A percentile compares a stretch with the other conserved stretches of the same genome.
These are phyloP conservation scores for Dillenia suffruticosa DNA, from an alignment of 164 flowering plant genomes.

Conservation along the genomic window DNA sequence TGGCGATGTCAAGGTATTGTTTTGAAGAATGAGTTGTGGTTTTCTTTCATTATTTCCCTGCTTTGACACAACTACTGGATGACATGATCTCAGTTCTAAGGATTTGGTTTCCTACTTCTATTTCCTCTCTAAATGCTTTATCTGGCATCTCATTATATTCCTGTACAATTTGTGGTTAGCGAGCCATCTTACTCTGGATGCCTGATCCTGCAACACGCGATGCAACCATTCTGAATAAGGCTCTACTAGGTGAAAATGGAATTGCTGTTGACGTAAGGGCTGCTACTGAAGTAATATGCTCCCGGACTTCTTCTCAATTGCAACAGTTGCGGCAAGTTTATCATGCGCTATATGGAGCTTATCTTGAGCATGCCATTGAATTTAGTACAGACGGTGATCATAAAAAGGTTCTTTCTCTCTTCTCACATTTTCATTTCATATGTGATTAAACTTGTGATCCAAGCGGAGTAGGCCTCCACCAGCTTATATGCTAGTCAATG, in stretches of 20 bases:
- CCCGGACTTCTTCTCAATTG: constrained; percentile 37
- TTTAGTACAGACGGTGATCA: constrained; percentile 37
- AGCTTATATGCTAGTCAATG: too few relatives aligned
- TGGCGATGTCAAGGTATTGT: constrained; percentile 16
- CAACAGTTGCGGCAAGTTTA: constrained; percentile 35
- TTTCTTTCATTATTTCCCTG: too few relatives aligned
- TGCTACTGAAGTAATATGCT: constrained; percentile 40
- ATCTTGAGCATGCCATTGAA: constrained; percentile 46
- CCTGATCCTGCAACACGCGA: constrained; percentile 33
- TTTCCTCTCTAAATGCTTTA: too few relatives aligned
- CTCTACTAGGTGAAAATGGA: constrained; percentile 10
- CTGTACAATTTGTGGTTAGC: constrained; percentile 12
- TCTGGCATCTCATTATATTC: too few relatives aligned
- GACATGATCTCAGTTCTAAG: too few relatives aligned
- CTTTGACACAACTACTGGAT: too few relatives aligned
- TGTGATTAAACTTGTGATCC: too few relatives aligned
- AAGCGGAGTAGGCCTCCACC: too few relatives aligned
- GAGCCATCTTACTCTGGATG: constrained; percentile 40
- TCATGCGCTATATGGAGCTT: constrained; percentile 18
- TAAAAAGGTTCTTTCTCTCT: constrained; percentile 11
- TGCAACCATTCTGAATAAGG: constrained; percentile 20
- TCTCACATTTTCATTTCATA: too few relatives aligned
- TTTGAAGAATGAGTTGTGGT: neutral
- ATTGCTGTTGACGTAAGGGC: constrained; percentile 13
- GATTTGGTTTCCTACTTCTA: too few relatives aligned